Conservation (phyloP, 2,329 filamentous ascomycete species). For the Cyphellophora europaea region DNA sequence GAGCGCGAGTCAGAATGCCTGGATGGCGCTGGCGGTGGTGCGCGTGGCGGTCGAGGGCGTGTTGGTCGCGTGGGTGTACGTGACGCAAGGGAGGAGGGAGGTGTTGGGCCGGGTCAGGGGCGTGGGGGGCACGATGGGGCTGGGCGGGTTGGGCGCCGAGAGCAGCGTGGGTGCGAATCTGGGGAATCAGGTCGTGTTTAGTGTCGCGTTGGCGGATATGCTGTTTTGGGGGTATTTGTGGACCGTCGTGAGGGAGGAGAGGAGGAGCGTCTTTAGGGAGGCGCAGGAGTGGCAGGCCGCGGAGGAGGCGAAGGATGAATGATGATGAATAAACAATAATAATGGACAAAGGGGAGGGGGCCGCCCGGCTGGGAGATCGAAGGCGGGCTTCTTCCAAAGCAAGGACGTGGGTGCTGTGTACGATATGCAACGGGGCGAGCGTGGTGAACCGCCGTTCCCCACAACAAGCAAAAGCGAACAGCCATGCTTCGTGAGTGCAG, state of each 20-base stretch:
- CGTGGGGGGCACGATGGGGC: background rate
- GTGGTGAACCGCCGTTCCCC: too few relatives aligned
- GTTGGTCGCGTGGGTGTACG: slow-evolving; percentile 16
- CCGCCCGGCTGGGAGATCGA: too few relatives aligned
- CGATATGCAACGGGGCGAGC: too few relatives aligned
- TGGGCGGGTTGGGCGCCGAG: slow-evolving; percentile 1
- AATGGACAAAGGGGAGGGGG: background rate
- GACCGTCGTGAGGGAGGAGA: slow-evolving; percentile 18
- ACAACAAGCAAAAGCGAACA: too few relatives aligned
- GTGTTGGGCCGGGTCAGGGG: background rate
- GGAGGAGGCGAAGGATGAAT: slow-evolving; percentile 4
- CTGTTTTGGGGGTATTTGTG: slow-evolving; percentile 20
- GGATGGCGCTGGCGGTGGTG: slow-evolving; percentile 12
- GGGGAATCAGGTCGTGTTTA: slow-evolving; percentile 18
- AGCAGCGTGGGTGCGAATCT: slow-evolving; percentile 3
- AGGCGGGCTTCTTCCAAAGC: too few relatives aligned
- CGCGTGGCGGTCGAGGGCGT: slow-evolving; percentile 10
- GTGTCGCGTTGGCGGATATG: slow-evolving; percentile 14
- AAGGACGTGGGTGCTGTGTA: too few relatives aligned
- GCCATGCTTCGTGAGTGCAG: too few relatives aligned
- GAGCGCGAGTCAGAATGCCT: slow-evolving; percentile 12
- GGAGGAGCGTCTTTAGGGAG: slow-evolving; percentile 9
- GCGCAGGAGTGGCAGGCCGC: slow-evolving; percentile 10
- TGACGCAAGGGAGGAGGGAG: slow-evolving; percentile 5
- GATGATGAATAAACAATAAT: slow-evolving; percentile 1